These are phyloP conservation scores for Cystobasidium slooffiae DNA, from an alignment of 1,284 basidiomycete species.

Conservation along the genomic window DNA sequence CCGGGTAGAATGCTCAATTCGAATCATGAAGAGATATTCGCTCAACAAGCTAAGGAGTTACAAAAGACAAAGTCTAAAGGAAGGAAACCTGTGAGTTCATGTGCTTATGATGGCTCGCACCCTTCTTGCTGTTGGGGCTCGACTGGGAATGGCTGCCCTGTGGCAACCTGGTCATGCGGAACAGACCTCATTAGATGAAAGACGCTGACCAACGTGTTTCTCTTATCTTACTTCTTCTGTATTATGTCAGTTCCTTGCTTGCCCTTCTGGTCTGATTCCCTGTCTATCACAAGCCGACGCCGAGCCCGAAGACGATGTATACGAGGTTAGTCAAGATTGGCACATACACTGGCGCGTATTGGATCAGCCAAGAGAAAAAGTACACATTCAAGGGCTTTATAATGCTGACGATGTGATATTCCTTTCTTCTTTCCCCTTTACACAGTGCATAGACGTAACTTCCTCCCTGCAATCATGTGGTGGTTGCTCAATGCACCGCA, in stretches of 20 bases:
- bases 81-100: slow-evolving; percentile 34
- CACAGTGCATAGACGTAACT: slow-evolving; percentile 36
- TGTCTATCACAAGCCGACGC: slow-evolving; percentile 36
- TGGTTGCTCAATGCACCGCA: slow-evolving; percentile 25
- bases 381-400: not conserved
- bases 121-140: not conserved
- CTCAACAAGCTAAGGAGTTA: slow-evolving; percentile 35
- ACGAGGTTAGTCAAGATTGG: slow-evolving; percentile 23
- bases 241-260: slow-evolving; percentile 44
- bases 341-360: not conserved
- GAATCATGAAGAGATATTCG: slow-evolving; percentile 39
- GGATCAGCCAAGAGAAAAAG: not conserved
- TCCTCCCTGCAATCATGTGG: slow-evolving; percentile 41
- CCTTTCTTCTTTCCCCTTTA: not conserved
- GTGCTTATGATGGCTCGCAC: not conserved
- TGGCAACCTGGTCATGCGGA: too few relatives aligned
- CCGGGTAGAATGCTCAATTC: slow-evolving; percentile 35
- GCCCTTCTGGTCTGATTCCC: slow-evolving; percentile 39
- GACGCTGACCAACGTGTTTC: too few relatives aligned
- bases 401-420: not conserved
- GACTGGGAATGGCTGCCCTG: too few relatives aligned
- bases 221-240: too few relatives aligned
- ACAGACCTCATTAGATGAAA: too few relatives aligned
- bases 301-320: slow-evolving; percentile 38
- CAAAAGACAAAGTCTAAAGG: slow-evolving; percentile 27